phyloP scores from a whole-genome alignment of 495 filamentous ascomycete species.

The Xylaria venustula region DNA sequence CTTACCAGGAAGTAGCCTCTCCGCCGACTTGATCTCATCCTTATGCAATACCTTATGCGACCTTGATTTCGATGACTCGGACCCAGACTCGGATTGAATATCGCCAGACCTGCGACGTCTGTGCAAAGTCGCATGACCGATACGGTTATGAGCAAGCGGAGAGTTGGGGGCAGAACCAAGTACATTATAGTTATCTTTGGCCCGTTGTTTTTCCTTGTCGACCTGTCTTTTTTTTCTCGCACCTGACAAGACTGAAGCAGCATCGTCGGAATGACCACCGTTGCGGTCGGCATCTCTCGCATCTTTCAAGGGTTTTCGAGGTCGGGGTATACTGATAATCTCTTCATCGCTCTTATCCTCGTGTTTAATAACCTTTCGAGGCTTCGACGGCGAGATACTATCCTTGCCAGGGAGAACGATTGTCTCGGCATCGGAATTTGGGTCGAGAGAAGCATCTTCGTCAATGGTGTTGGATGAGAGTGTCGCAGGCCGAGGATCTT shows the following conservation, averaged over 20 bases:
- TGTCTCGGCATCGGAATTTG: conserved; percentile 79
- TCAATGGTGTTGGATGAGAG: conserved; percentile 27
- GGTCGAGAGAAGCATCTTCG: conserved; percentile 46
- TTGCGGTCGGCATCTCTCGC: conserved; percentile 30
- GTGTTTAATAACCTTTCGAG: conserved; percentile 67
- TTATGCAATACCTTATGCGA: conserved; percentile 25
- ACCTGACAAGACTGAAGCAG: conserved; percentile 19
- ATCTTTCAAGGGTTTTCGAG: conserved; percentile 36
- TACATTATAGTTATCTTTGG: conserved; percentile 50
- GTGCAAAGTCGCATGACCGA: conserved; percentile 29
- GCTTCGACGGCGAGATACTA: conserved; percentile 65
- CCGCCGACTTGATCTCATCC: conserved; percentile 38
- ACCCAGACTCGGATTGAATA: conserved; percentile 44
- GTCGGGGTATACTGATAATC: conserved; percentile 35
- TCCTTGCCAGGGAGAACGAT: conserved; percentile 74
- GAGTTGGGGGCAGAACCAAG: conserved; percentile 57
- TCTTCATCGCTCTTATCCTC: conserved; percentile 61
- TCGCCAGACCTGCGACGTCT: conserved; percentile 41
- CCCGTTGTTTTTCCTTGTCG: conserved; percentile 38
- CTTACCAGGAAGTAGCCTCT: conserved; percentile 41
- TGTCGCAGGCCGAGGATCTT: conserved; percentile 17
- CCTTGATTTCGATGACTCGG: conserved; percentile 38
- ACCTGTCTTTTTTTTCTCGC: conserved; percentile 50
- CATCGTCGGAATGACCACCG: conserved; percentile 31
- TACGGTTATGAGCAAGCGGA: conserved; percentile 29